Percentiles rank a stretch among this genome's conserved stretches.
phyloP scores from a whole-genome alignment of 2,329 filamentous ascomycete species.

The Lasiodiplodia theobromae region DNA sequence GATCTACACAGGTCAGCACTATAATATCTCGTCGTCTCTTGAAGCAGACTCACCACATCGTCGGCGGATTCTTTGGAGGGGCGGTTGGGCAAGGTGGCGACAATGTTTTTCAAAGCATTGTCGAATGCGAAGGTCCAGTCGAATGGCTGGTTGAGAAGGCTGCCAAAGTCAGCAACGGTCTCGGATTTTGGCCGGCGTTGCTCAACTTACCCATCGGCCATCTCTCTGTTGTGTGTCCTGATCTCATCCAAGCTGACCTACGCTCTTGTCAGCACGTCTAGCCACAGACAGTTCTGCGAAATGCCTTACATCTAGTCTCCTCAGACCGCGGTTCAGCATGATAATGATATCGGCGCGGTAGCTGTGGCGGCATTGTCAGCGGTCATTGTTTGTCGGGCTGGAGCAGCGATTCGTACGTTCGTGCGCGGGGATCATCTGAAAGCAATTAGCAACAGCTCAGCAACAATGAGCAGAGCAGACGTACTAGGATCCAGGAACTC shows the following conservation, averaged over 20 bases:
- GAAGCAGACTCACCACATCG: conserved; percentile 65
- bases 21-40: no score
- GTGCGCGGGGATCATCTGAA: conserved; percentile 63
- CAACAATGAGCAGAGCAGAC: conserved; percentile 40
- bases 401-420: conserved; percentile 52
- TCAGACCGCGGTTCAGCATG: conserved; percentile 69
- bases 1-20: conserved; percentile 39
- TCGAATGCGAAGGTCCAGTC: conserved; percentile 90
- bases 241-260: conserved; percentile 80
- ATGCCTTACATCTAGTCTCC: conserved; percentile 61
- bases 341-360: conserved; percentile 89
- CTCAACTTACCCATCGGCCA: conserved; percentile 69
- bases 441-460: conserved; percentile 36
- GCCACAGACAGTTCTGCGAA: background rate
- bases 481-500: conserved; percentile 94
- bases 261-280: conserved; percentile 19
- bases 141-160: conserved; percentile 84
- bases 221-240: conserved; percentile 81
- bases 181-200: background rate
- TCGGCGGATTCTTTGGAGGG: conserved; percentile 77
- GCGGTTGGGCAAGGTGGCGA: conserved; percentile 78
- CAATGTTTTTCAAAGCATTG: conserved; percentile 84
- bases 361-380: conserved; percentile 58
- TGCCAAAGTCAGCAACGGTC: conserved; percentile 44
- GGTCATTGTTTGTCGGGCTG: background rate